Conservation (phyloP, 805 yeast species). For the Isabelozyma pseudorhagii region DNA sequence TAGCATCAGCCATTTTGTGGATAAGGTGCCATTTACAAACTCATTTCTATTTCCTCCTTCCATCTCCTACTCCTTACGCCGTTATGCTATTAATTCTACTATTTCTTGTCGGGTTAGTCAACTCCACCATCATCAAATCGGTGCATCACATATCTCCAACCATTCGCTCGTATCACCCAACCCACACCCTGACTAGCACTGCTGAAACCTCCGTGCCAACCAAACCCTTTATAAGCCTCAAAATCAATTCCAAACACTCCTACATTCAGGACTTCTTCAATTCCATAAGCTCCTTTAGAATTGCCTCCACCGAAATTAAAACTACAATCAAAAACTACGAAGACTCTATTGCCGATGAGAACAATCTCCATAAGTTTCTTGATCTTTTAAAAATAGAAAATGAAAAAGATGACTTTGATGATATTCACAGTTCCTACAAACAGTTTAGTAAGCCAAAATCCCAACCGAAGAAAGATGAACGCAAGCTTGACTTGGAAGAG, state of each 20-base stretch:
- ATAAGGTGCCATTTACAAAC: background rate
- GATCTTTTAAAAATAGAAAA: conserved; percentile 12
- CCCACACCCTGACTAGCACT: background rate
- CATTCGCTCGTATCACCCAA: background rate
- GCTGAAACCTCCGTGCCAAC: background rate
- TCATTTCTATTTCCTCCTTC: background rate
- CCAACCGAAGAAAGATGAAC: conserved; percentile 7
- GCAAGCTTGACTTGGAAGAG: conserved; percentile 21
- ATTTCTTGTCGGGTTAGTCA: background rate
- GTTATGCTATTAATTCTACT: background rate
- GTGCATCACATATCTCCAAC: background rate
- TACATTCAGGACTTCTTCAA: conserved; percentile 7
- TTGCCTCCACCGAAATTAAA: conserved; percentile 8
- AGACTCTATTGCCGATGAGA: conserved; percentile 17
- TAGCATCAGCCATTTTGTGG: no score
- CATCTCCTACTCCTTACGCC: background rate
- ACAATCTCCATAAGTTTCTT: conserved; percentile 25
- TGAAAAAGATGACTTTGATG: conserved; percentile 6
- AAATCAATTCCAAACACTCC: background rate
- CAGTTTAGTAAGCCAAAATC: conserved; percentile 9
- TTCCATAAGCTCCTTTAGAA: conserved; percentile 1
- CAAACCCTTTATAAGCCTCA: background rate
- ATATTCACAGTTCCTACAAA: conserved; percentile 17
- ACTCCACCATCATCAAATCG: background rate
- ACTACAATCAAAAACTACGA: conserved; percentile 27